phyloP scores from a whole-genome alignment of 2,329 filamentous ascomycete species.

The Ophiostoma novo-ulmi region DNA sequence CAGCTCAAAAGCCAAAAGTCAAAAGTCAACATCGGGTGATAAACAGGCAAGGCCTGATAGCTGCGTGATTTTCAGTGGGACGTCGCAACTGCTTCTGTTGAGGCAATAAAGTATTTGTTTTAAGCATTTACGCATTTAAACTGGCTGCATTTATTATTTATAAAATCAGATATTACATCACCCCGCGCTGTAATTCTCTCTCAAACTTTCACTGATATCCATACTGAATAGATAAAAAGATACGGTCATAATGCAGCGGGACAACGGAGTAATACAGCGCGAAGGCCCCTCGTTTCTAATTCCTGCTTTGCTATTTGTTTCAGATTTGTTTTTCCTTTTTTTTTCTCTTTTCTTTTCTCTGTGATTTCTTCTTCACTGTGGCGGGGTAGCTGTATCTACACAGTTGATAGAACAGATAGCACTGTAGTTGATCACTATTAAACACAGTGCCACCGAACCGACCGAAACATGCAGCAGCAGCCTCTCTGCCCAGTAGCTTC shows the following conservation, averaged over 20 bases:
- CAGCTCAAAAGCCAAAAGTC: not conserved
- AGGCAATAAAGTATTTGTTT: constrained; percentile 16
- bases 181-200: constrained; percentile 20
- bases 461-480: not conserved
- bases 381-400: constrained; percentile 4
- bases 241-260: not conserved
- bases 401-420: not conserved
- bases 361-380: not conserved
- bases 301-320: not conserved
- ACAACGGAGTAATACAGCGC: constrained; percentile 10
- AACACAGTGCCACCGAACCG: not conserved
- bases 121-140: not conserved
- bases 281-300: constrained; percentile 3
- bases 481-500: not conserved
- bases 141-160: not conserved
- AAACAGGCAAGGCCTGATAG: not conserved
- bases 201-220: not conserved
- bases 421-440: not conserved
- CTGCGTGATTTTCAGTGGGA: constrained; percentile 25
- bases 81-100: not conserved
- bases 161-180: constrained; percentile 4
- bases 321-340: not conserved
- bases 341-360: not conserved
- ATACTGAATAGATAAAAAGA: not conserved
- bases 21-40: constrained; percentile 12